Evolutionary conservation across 202 grass and related monocot genomes (phyloP).

Genomic region (Bolboschoenoplectus hybrid): DNA sequence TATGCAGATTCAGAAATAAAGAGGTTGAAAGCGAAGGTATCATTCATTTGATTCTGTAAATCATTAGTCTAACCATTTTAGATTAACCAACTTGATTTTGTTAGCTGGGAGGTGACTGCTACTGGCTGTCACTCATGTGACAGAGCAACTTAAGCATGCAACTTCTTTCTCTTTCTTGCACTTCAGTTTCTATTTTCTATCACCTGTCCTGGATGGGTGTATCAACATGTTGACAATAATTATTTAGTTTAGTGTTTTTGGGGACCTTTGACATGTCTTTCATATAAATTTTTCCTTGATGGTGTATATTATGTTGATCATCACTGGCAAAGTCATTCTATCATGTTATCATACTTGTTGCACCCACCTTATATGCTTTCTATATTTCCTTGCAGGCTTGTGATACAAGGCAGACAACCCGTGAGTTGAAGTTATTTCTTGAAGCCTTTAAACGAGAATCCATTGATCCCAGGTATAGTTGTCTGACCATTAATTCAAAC

Average conservation of each 20-base stretch:
- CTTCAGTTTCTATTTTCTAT: conserved; percentile 28
- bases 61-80: not conserved
- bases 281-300: not conserved
- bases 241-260: not conserved
- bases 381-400: conserved; percentile 45
- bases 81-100: not conserved
- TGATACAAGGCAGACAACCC: conserved; percentile 54
- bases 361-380: conserved; percentile 31
- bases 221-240: not conserved
- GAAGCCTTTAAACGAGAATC: conserved; percentile 75
- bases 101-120: not conserved
- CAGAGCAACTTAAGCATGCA: conserved; percentile 13
- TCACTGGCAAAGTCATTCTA: conserved; percentile 7
- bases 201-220: not conserved
- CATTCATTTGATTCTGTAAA: not conserved
- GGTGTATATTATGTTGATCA: not conserved
- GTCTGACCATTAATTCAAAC: conserved; percentile 33
- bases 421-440: conserved; percentile 71
- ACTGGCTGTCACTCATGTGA: not conserved
- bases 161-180: conserved; percentile 10
- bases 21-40: conserved; percentile 57
- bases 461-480: conserved; percentile 63
- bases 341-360: conserved; percentile 30
- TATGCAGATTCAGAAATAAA: conserved; percentile 62
- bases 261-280: not conserved